Evolutionary conservation across 768 basidiomycete species (phyloP).

Genomic region (Amanita subjunquillea): DNA sequence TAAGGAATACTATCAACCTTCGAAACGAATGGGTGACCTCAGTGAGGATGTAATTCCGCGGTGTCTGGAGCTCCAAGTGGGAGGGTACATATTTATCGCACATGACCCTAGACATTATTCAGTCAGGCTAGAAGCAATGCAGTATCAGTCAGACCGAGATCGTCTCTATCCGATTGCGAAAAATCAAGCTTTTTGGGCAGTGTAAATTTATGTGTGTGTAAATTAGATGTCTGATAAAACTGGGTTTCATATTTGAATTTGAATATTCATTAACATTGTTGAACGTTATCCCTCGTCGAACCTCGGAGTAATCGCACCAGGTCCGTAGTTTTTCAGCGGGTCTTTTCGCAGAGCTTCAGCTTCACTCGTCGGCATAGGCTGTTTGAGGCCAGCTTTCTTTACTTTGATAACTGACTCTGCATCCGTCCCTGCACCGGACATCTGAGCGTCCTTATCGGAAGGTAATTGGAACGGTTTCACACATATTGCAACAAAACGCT

Average conservation of each 20-base stretch:
- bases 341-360: constrained; percentile 73
- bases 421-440: constrained; percentile 16
- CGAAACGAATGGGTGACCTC: not conserved
- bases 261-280: not conserved
- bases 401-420: constrained; percentile 62
- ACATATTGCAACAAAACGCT: constrained; percentile 11
- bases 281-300: constrained; percentile 6
- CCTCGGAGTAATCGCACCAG: constrained; percentile 4
- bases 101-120: too few species aligned
- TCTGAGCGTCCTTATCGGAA: not conserved
- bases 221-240: not conserved
- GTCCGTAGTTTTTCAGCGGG: constrained; percentile 67
- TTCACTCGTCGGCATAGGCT: constrained; percentile 40
- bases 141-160: too few species aligned
- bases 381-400: constrained; percentile 37
- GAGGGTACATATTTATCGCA: not conserved
- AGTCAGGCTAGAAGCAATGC: too few species aligned
- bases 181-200: too few species aligned
- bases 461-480: not conserved
- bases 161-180: too few species aligned
- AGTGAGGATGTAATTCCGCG: constrained; percentile 4
- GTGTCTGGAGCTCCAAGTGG: not conserved
- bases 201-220: not conserved
- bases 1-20: not conserved
- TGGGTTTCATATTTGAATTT: not conserved